phyloP scores from a whole-genome alignment of 345 rosid species.

The Pugionium cornutum region DNA sequence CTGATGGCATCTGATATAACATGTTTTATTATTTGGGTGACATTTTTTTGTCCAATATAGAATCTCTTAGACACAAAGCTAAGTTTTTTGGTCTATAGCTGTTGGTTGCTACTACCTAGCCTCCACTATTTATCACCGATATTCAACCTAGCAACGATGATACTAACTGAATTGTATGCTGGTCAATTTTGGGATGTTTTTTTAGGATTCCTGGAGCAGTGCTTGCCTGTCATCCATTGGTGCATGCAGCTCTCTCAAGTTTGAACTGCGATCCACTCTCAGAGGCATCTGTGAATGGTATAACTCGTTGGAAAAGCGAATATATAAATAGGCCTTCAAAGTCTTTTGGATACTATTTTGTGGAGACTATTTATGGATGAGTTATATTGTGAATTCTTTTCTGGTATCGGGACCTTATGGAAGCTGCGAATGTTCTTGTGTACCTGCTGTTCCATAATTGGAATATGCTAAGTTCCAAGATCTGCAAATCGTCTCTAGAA shows the following conservation, averaged over 20 bases:
- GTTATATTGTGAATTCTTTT: conserved; percentile 1
- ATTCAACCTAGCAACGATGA: conserved; percentile 22
- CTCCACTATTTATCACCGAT: conserved; percentile 5
- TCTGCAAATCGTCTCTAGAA: conserved; percentile 6
- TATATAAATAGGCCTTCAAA: conserved; percentile 3
- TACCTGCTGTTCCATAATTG: conserved; percentile 4
- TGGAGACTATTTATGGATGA: conserved; percentile 6
- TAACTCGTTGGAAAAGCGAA: conserved; percentile 27
- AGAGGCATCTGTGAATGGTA: conserved; percentile 99
- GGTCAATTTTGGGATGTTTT: conserved; percentile 18
- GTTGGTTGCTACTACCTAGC: conserved; percentile 16
- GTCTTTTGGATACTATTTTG: conserved; percentile 16
- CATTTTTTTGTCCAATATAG: conserved; percentile 19
- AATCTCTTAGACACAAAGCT: conserved; percentile 17
- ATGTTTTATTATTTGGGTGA: conserved; percentile 2
- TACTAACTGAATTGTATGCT: conserved; percentile 14
- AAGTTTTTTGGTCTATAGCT: conserved; percentile 9
- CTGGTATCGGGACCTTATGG: conserved; percentile 18
- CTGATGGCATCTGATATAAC: background rate
- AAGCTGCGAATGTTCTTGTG: background rate
- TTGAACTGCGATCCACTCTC: conserved; percentile 82
- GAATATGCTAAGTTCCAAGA: conserved; percentile 18
- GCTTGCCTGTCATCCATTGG: conserved; percentile 90
- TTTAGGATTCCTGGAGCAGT: conserved; percentile 83
- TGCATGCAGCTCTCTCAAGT: conserved; percentile 86